Evolutionary conservation across 106 monocot species (phyloP).

Genomic region (Vanilla planifolia): DNA sequence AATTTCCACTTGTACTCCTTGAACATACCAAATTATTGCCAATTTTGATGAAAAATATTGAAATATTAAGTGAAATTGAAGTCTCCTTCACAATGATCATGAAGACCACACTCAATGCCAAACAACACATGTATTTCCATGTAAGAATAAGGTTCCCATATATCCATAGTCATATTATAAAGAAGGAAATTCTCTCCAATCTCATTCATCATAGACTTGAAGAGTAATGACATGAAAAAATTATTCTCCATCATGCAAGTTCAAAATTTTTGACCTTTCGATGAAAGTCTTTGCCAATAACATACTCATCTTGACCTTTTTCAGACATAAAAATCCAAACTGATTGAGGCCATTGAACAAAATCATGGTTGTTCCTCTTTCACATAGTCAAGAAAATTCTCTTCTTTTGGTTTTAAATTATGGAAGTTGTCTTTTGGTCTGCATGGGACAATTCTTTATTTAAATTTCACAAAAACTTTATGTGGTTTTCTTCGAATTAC

Average conservation of each 20-base stretch:
- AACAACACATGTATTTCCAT: not conserved
- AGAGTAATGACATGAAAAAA: not conserved
- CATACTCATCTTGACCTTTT: not conserved
- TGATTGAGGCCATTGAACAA: not conserved
- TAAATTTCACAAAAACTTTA: too few species aligned
- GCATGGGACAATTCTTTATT: too few species aligned
- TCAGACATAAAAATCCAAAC: not conserved
- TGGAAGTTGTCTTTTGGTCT: too few species aligned
- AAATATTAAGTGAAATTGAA: not conserved
- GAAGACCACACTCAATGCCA: not conserved
- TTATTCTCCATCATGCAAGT: not conserved
- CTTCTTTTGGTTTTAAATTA: too few species aligned
- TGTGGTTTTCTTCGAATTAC: too few species aligned
- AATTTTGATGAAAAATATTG: not conserved
- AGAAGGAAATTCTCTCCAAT: not conserved
- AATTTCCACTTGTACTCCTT: not conserved
- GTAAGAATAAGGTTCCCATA: not conserved
- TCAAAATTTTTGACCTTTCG: not conserved
- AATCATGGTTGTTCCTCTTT: too few species aligned
- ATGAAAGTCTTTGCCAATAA: not conserved
- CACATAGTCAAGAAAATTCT: too few species aligned
- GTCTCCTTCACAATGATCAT: not conserved
- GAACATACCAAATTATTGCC: not conserved
- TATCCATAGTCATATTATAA: not conserved
- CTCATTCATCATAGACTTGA: not conserved